Evolutionary conservation across 2,329 filamentous ascomycete species (phyloP), one percentile per base, ranked within the genome.

Genomic region (Cladobotryum protrusum): DNA sequence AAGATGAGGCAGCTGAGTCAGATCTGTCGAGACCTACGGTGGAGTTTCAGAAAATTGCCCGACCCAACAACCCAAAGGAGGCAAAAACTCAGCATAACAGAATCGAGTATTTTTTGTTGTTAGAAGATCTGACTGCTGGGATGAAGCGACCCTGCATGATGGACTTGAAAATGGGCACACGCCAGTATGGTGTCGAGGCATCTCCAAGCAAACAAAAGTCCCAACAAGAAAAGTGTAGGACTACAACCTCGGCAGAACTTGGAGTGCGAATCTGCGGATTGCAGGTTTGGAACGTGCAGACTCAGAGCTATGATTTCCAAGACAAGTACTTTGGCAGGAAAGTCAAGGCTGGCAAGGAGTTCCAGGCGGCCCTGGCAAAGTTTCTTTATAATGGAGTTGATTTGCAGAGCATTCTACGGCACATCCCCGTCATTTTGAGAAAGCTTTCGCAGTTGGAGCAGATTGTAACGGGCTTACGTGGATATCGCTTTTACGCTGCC

Each of bases 101-200:
- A 32, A 87, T 95, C 4, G 89, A 96, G 61, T 95, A 92, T 64
- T 99, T 99, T 64, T 74, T 99, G 13, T 76, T 99, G 1, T 73
- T 99, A 9, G 93, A 99, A 68, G 93, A 99, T 65, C 78, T 99
- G 43, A 99, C 93, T 1, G 88, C 92, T 2, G 92, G 92, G 33
- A 97, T 99, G 93, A 91, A 89, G 64, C 84, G 87, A 45, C 93
- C 93, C 5, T 97, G 93, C 69, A 95, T 99, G 52, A 86, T 99
- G 67, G 93, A 99, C 64, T 75, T 99, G 54, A 99, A 99, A 66
- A 99, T 99, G 93, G 93, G 93, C 17, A 99, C 93, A 7, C 85
- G 93, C 2, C 93, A 99, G 64, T 97, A 96, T 65, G 93, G 93
- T 7, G 83, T 97, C 12, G 91, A 97, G 58, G 93, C 93, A 2